phyloP scores from a whole-genome alignment of 2,329 filamentous ascomycete species.

The Ustulina deusta region DNA sequence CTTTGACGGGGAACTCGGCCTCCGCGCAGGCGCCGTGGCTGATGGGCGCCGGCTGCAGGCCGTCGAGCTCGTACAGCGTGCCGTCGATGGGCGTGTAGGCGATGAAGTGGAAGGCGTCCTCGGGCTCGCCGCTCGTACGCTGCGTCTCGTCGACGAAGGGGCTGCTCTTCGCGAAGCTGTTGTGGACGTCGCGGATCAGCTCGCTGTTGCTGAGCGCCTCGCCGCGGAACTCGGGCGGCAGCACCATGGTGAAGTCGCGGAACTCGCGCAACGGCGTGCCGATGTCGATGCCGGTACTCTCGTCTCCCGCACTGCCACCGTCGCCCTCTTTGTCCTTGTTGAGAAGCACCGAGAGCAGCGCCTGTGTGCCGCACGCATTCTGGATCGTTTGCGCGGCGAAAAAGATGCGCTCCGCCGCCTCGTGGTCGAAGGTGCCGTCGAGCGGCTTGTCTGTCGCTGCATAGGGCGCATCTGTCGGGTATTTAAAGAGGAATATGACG shows the following conservation, averaged over 20 bases:
- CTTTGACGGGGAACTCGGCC: conserved; percentile 77
- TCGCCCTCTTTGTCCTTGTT: conserved; percentile 69
- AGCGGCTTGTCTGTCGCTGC: conserved; percentile 72
- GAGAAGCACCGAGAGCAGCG: conserved; percentile 88
- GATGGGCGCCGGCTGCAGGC: conserved; percentile 92
- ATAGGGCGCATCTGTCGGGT: conserved; percentile 76
- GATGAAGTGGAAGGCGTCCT: conserved; percentile 98
- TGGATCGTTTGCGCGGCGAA: conserved; percentile 98
- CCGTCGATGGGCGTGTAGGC: conserved; percentile 88
- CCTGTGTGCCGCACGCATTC: conserved; percentile 97
- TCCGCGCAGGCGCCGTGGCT: conserved; percentile 79
- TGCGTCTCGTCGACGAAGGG: conserved; percentile 95
- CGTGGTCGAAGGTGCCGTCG: conserved; percentile 84
- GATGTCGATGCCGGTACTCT: conserved; percentile 70
- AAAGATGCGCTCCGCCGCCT: conserved; percentile 82
- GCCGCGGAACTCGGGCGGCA: conserved; percentile 78
- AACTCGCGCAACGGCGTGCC: conserved; percentile 79
- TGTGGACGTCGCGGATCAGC: conserved; percentile 83
- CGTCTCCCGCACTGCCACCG: neutral
- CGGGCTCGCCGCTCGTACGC: conserved; percentile 75
- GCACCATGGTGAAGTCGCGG: conserved; percentile 86
- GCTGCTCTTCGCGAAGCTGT: conserved; percentile 87
- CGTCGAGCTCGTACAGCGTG: conserved; percentile 92
- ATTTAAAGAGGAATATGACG: conserved; percentile 99
- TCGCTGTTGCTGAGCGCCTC: conserved; percentile 73